Evolutionary conservation across 371 early-diverging fungal species (phyloP).

Genomic region (Gilbertella persicaria): DNA sequence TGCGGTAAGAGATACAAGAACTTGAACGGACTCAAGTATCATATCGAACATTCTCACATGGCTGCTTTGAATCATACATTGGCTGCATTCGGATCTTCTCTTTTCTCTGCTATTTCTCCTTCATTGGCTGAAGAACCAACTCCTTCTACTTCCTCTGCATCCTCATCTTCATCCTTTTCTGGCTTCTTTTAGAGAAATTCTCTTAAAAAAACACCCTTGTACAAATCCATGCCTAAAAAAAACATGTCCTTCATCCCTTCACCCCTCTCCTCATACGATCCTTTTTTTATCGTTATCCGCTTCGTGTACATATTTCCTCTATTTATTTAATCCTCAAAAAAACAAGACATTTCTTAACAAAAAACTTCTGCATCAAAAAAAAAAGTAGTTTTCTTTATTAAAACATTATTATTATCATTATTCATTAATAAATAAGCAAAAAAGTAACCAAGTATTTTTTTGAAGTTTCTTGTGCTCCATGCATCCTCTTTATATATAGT

Average conservation of each 20-base stretch:
- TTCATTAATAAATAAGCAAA: no score
- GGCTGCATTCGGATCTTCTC: constrained; percentile 37
- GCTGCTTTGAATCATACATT: constrained; percentile 47
- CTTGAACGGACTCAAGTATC: constrained; percentile 96
- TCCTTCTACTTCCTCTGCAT: background rate
- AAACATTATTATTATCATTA: background rate
- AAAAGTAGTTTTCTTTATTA: background rate
- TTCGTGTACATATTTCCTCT: no score
- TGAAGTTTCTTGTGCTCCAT: no score
- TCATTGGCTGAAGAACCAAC: constrained; percentile 3
- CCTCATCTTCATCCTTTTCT: constrained; percentile 3
- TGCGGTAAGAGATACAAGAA: constrained; percentile 97
- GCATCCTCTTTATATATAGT: no score
- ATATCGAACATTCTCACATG: constrained; percentile 86
- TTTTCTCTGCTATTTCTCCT: constrained; percentile 16
- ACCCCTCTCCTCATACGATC: no score
- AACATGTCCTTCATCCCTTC: background rate
- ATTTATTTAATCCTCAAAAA: no score
- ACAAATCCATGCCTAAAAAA: background rate
- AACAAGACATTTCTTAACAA: background rate
- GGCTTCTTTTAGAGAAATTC: background rate
- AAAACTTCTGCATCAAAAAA: background rate
- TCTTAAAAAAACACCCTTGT: background rate
- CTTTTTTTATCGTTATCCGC: no score
- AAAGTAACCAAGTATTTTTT: no score